Conservation (phyloP, 2,329 filamentous ascomycete species). For the Ceratocystis cacaofunesta region DNA sequence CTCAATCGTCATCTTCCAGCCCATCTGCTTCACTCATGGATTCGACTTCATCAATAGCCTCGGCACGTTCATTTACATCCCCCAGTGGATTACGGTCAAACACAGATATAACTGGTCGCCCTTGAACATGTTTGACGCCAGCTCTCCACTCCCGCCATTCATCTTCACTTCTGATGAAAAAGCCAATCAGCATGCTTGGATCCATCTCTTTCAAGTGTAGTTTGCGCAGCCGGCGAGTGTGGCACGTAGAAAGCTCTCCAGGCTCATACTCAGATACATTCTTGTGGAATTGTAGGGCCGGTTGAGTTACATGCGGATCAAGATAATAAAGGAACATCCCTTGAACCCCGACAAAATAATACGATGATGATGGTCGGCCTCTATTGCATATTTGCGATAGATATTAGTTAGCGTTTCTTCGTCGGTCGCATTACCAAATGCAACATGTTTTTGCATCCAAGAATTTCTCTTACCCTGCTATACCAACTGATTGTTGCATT, state of each 20-base stretch:
- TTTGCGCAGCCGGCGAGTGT: conserved; percentile 69
- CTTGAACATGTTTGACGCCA: conserved; percentile 57
- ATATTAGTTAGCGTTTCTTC: conserved; percentile 1
- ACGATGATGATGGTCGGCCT: conserved; percentile 77
- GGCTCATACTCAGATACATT: conserved; percentile 43
- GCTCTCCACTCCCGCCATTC: conserved; percentile 78
- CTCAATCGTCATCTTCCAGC: conserved; percentile 9
- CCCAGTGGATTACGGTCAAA: conserved; percentile 51
- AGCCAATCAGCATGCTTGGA: conserved; percentile 92
- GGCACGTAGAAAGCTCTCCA: conserved; percentile 69
- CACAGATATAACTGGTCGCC: conserved; percentile 76
- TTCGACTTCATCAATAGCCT: conserved; percentile 80
- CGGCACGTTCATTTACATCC: conserved; percentile 46
- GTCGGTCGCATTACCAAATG: neutral
- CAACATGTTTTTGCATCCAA: neutral
- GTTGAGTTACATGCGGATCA: conserved; percentile 77
- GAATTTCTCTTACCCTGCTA: conserved; percentile 57
- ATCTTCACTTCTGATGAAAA: conserved; percentile 64
- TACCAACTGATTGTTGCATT: conserved; percentile 85
- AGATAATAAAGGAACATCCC: conserved; percentile 81
- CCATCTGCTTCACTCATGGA: conserved; percentile 59
- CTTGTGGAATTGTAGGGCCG: conserved; percentile 50
- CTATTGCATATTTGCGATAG: conserved; percentile 30
- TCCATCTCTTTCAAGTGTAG: conserved; percentile 88
- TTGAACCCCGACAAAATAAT: conserved; percentile 45